A percentile compares a stretch with the other conserved stretches of the same genome.
Conservation (phyloP, 2,329 filamentous ascomycete species). For the Epichloe scottii region DNA sequence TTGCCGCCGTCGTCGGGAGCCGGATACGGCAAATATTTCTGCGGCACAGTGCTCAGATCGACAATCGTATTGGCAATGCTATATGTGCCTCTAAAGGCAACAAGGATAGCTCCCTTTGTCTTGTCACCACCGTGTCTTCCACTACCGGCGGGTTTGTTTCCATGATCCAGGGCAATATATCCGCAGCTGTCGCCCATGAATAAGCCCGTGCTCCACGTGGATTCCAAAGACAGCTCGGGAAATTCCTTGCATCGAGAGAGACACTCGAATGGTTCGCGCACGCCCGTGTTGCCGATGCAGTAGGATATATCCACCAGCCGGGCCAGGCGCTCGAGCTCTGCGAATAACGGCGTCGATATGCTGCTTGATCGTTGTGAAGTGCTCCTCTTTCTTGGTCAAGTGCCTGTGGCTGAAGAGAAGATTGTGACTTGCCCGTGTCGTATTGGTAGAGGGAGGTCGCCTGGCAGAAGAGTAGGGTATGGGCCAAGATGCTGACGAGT, state of each 20-base stretch:
- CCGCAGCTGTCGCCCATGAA: conserved; percentile 85
- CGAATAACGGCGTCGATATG: conserved; percentile 56
- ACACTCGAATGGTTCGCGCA: conserved; percentile 74
- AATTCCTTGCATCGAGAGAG: conserved; percentile 79
- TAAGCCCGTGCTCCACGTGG: conserved; percentile 81
- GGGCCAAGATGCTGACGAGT: neutral
- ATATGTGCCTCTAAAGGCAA: conserved; percentile 91
- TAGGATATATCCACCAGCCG: conserved; percentile 89
- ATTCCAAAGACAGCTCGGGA: conserved; percentile 62
- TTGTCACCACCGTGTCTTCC: conserved; percentile 8
- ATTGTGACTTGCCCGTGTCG: neutral
- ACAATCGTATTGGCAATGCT: conserved; percentile 84
- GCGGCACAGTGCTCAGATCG: conserved; percentile 79
- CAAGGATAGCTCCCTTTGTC: conserved; percentile 43
- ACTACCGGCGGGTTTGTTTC: conserved; percentile 6
- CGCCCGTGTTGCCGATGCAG: conserved; percentile 76
- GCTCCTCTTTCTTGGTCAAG: neutral
- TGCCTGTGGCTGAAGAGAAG: neutral
- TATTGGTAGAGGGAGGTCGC: neutral
- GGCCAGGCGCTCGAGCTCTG: conserved; percentile 74
- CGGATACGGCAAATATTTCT: conserved; percentile 83
- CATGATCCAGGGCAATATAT: conserved; percentile 79
- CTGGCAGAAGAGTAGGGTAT: neutral
- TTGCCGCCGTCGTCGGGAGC: conserved; percentile 33
- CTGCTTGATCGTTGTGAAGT: neutral